Evolutionary conservation across 805 yeast genomes (phyloP), one percentile per base, ranked within the genome.

Genomic region (Ogataea saltuana): DNA sequence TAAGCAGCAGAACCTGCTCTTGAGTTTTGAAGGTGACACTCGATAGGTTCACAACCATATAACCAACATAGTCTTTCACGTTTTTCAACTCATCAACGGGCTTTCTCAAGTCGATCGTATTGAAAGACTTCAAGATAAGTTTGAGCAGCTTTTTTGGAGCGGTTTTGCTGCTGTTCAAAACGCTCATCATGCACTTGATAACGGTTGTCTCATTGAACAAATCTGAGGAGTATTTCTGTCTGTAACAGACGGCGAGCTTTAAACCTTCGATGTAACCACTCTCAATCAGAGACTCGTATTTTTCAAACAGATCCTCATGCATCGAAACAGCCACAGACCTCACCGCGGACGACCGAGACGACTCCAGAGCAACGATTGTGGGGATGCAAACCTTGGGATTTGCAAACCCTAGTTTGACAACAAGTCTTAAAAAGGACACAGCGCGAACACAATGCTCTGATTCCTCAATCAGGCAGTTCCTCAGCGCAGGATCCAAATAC

Each of bases 311-410:
- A 7, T 72, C 77, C 16, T 58, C 56, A 51, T 85, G 85, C 42
- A 85, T 63, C 1, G 69, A 71, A 1, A 68, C 44, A 0, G 89
- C 88, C 9, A 73, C 62, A 3, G 58, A 59, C 23, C 74, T 67
- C 13, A 85, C 69, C 9, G 61, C 56, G 3, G 56, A 58, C 13
- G 67, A 62, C 1, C 68, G 62, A 0, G 88, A 78, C 0, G 85
- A 70, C 44, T 81, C 81, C 26, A 88, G 65, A 0, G 91, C 91
- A 43, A 87, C 73, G 1, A 86, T 70, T 0, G 89, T 82, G 0
- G 89, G 76, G 5, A 83, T 75, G 54, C 88, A 78, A 4, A 75
- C 54, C 43, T 85, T 74, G 1, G 96, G 96, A 55, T 84, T 86
- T 0, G 85, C 83, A 61, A 78, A 83, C 0, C 95, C 95, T 41